These are phyloP conservation scores for Tricholoma sp. DNA, from an alignment of 768 basidiomycete species.

Conservation along the genomic window DNA sequence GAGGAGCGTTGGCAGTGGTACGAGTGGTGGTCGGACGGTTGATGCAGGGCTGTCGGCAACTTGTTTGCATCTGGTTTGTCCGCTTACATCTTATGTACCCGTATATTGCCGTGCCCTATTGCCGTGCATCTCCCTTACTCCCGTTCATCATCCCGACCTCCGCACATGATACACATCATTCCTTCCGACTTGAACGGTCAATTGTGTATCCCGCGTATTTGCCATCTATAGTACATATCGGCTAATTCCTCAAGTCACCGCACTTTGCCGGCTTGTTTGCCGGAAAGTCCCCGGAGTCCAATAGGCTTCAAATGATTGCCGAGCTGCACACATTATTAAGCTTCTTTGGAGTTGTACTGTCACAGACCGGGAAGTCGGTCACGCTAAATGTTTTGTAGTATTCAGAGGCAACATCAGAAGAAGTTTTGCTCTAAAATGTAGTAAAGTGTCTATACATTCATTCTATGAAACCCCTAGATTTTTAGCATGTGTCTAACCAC, in stretches of 20 bases:
- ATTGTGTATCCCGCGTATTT: neutral
- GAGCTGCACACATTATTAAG: neutral
- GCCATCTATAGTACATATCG: neutral
- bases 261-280: constrained; percentile 3
- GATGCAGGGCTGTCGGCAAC: constrained; percentile 21
- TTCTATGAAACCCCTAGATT: too few species aligned
- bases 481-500: too few species aligned
- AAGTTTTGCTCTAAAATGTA: too few species aligned
- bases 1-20: constrained; percentile 7
- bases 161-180: neutral
- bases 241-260: constrained; percentile 3
- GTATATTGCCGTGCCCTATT: constrained; percentile 4
- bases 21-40: constrained; percentile 11
- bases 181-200: neutral
- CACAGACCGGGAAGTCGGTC: too few species aligned
- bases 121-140: constrained; percentile 17
- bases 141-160: constrained; percentile 13
- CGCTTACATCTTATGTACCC: constrained; percentile 25
- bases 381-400: too few species aligned
- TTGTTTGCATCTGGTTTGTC: constrained; percentile 30
- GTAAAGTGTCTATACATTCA: too few species aligned
- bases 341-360: too few species aligned
- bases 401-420: too few species aligned
- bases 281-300: constrained; percentile 4
- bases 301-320: neutral